phyloP scores from a whole-genome alignment of 2,329 filamentous ascomycete species.

The Fusarium odoratissimum region DNA sequence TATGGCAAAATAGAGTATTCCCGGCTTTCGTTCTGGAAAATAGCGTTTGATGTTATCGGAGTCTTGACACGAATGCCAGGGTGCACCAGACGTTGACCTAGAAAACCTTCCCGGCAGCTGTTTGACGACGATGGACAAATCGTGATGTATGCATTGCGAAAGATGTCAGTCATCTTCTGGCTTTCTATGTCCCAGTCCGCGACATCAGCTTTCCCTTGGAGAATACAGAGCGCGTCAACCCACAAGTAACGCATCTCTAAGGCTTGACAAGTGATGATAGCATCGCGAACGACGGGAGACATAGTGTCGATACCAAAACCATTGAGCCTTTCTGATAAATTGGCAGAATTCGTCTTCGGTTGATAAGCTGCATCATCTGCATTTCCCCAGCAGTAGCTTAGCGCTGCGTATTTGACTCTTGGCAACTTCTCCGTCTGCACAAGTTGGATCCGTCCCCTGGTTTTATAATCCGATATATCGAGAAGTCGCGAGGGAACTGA shows the following conservation, averaged over 20 bases:
- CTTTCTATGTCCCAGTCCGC: background rate
- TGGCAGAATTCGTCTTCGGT: background rate
- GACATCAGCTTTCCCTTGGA: background rate
- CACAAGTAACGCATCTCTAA: background rate
- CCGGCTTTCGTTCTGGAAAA: background rate
- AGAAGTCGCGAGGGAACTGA: background rate
- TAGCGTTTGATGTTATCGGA: background rate
- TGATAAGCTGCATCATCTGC: background rate
- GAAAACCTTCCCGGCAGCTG: background rate
- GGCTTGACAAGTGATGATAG: background rate
- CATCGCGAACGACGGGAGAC: background rate
- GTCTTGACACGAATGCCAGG: background rate
- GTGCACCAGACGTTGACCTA: background rate
- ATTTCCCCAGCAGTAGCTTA: background rate
- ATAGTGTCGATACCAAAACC: background rate
- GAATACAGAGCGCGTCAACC: background rate
- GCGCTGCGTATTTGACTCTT: background rate
- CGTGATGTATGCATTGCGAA: background rate
- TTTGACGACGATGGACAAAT: background rate
- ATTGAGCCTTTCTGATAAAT: background rate
- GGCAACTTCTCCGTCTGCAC: background rate
- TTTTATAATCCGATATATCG: fast-evolving
- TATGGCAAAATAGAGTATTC: too few species aligned
- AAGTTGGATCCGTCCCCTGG: background rate
- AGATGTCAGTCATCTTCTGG: background rate